Percentiles rank a stretch among this genome's conserved stretches.
phyloP scores from a whole-genome alignment of 2,329 filamentous ascomycete species.

The Lomentospora prolificans region DNA sequence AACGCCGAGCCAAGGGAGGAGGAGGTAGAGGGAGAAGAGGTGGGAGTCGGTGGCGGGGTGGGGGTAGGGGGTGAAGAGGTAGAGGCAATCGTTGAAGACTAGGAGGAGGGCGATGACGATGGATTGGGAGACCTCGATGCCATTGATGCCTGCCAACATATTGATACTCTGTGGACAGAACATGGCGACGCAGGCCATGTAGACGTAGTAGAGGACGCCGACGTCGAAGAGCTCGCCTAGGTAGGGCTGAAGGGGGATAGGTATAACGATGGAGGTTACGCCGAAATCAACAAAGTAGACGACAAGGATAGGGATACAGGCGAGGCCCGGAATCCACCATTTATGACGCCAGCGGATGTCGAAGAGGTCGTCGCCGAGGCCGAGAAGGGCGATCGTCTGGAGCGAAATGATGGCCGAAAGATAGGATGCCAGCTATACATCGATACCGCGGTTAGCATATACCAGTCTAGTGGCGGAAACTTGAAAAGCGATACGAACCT shows the following conservation, averaged over 20 bases:
- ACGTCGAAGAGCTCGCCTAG: conserved; percentile 80
- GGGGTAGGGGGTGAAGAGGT: conserved; percentile 72
- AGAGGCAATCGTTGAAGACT: conserved; percentile 77
- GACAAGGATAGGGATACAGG: conserved; percentile 84
- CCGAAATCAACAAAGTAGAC: conserved; percentile 99
- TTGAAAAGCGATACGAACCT: conserved; percentile 41
- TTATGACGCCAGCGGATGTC: conserved; percentile 99
- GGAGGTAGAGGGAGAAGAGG: conserved; percentile 88
- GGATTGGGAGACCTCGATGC: conserved; percentile 91
- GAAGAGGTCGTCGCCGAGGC: conserved; percentile 91
- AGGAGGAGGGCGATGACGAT: conserved; percentile 80
- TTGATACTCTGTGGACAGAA: conserved; percentile 99
- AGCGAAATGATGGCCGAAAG: conserved; percentile 89
- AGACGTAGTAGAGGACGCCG: conserved; percentile 77
- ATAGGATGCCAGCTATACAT: conserved; percentile 79
- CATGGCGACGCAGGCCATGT: conserved; percentile 94
- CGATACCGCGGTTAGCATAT: not conserved
- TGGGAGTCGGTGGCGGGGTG: conserved; percentile 95
- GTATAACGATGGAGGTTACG: conserved; percentile 90
- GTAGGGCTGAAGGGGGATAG: conserved; percentile 73
- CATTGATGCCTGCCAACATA: conserved; percentile 98
- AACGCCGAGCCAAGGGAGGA: conserved; percentile 89
- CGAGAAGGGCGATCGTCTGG: conserved; percentile 81
- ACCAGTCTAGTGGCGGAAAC: not conserved
- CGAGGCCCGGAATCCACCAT: conserved; percentile 92